Evolutionary conservation across 495 filamentous ascomycete species (phyloP), one percentile per base, ranked within the genome.

Genomic region (Xylaria scruposa): DNA sequence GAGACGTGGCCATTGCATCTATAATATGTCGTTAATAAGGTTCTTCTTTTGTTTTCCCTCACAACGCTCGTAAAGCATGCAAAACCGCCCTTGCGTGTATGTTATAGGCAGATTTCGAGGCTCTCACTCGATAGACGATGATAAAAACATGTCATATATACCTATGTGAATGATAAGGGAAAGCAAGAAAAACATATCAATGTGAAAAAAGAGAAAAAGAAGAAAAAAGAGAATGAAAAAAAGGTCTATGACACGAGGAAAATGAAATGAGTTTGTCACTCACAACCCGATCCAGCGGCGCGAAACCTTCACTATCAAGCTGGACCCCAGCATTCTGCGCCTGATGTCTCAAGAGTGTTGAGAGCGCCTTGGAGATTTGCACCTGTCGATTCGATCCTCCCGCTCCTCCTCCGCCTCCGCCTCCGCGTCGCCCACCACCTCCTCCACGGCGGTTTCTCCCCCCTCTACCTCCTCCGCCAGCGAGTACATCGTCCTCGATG

Each of bases 251-350:
- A 3, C 31, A 31, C 29, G 9, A 15, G 24, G 40, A 63, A 21
- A 64, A 46, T 38, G 15, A 47, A 15, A 47, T 3, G 12, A 47
- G 51, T 36, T 46, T 61, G 65, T 56, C 31, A 88, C 93, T 82
- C 82, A 97, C 94, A 75, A 97, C 89, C 73, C 91, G 89, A 67
- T 88, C 88, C 21, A 97, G 86, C 74, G 89, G 90, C 17, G 91
- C 93, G 77, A 91, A 99, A 7, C 97, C 96, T 72, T 93, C 91
- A 5, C 79, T 82, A 74, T 94, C 91, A 29, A 98, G 85, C 74
- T 83, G 86, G 60, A 99, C 79, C 0, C 93, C 92, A 75, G 94
- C 94, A 67, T 88, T 89, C 72, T 88, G 85, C 7, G 97, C 96
- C 59, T 91, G 93, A 80, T 99, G 96, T 29, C 96, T 87, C 21